Conservation (phyloP, 345 rosid genomes). For the Linum trigynum region DNA sequence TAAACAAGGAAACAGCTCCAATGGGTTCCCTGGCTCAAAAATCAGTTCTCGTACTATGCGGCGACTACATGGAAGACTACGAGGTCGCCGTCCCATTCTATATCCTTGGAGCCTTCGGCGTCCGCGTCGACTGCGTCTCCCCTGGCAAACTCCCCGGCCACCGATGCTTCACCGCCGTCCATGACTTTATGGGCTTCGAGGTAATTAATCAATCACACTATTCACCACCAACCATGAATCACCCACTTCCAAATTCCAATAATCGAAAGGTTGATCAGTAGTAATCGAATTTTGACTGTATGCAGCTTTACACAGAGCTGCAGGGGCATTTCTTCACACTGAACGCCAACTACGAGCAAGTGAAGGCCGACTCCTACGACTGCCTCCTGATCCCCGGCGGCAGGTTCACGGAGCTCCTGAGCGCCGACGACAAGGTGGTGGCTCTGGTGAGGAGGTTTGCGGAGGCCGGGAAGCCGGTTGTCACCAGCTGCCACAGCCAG, state of each 20-base stretch:
- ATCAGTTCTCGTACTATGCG: slow-evolving; percentile 38
- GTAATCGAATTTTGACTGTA: background rate
- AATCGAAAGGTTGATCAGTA: too few relatives aligned
- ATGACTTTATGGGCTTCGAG: slow-evolving; percentile 41
- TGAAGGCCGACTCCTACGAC: slow-evolving; percentile 28
- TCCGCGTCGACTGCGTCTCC: slow-evolving; percentile 38
- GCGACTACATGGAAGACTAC: slow-evolving; percentile 51
- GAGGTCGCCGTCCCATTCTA: slow-evolving; percentile 36
- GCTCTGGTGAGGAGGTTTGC: slow-evolving; percentile 24
- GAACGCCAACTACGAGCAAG: slow-evolving; percentile 31
- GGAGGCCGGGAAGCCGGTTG: slow-evolving; percentile 30
- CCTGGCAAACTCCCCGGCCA: slow-evolving; percentile 32
- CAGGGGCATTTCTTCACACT: slow-evolving; percentile 36
- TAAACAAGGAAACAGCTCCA: background rate
- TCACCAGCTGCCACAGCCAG: slow-evolving; percentile 46
- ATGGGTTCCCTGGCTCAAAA: slow-evolving; percentile 13
- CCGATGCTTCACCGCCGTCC: slow-evolving; percentile 35
- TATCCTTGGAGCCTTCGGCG: slow-evolving; percentile 39
- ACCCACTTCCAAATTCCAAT: background rate
- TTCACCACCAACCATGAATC: background rate
- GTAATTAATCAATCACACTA: slow-evolving; percentile 10
- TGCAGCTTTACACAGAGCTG: slow-evolving; percentile 37
- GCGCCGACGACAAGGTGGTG: slow-evolving; percentile 34
- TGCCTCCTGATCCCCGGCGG: slow-evolving; percentile 40
- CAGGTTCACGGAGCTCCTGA: slow-evolving; percentile 33